Evolutionary conservation across 495 filamentous ascomycete species (phyloP).

Genomic region (Penicillium goetzii): DNA sequence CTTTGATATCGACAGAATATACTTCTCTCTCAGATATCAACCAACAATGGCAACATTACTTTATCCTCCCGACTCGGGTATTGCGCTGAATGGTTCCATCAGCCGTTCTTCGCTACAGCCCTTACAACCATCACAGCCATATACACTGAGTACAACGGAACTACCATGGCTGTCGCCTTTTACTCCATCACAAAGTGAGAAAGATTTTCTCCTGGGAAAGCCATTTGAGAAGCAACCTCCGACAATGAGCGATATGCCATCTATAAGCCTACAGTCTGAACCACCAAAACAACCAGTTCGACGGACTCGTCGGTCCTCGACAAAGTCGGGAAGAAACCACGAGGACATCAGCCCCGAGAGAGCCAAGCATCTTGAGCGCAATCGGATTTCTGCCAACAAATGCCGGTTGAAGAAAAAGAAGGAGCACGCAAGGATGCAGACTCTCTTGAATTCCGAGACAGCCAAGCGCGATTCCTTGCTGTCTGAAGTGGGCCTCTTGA

Average conservation of each 20-base stretch:
- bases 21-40: background rate
- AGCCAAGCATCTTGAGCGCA: constrained; percentile 32
- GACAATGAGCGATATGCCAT: background rate
- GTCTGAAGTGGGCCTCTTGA: constrained; percentile 21
- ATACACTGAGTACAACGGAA: background rate
- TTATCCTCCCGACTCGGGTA: background rate
- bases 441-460: constrained; percentile 20
- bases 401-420: constrained; percentile 31
- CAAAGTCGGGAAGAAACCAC: background rate
- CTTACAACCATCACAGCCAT: background rate
- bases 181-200: background rate
- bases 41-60: background rate
- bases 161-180: background rate
- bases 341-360: constrained; percentile 22
- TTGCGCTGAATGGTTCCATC: background rate
- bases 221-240: background rate
- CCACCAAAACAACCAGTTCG: background rate
- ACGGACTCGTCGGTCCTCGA: constrained; percentile 3
- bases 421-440: constrained; percentile 28
- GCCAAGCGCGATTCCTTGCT: constrained; percentile 26
- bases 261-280: background rate
- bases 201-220: background rate
- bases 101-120: background rate
- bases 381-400: constrained; percentile 36
- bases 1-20: background rate